Evolutionary conservation across 306 rosid genomes (phyloP).

Genomic region (Fagus crenata): DNA sequence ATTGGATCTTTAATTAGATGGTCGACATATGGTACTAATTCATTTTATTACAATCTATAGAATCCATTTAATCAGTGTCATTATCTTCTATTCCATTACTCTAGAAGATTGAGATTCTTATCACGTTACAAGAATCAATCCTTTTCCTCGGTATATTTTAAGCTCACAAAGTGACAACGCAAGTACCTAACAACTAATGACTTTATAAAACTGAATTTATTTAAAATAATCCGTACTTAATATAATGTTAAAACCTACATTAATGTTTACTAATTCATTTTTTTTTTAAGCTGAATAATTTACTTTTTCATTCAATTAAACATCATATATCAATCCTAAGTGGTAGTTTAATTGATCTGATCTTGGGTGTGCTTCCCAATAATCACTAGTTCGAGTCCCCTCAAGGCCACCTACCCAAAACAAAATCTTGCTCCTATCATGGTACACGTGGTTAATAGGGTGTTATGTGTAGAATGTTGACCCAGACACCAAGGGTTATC

Average conservation of each 20-base stretch:
- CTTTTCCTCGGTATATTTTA: background rate
- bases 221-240: background rate
- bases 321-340: background rate
- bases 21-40: slow-evolving; percentile 15
- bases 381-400: too few relatives aligned
- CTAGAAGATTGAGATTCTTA: slow-evolving; percentile 40
- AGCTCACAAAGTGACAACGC: background rate
- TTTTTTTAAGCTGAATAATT: background rate
- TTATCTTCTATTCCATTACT: slow-evolving; percentile 18
- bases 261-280: slow-evolving; percentile 14
- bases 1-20: background rate
- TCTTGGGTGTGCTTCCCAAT: too few relatives aligned
- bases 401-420: too few relatives aligned
- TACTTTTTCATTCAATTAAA: slow-evolving; percentile 26
- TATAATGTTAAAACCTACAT: background rate
- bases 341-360: too few relatives aligned
- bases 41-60: slow-evolving; percentile 12
- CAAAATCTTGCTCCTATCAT: too few relatives aligned
- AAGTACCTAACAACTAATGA: background rate
- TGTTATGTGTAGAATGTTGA: too few relatives aligned
- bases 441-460: too few relatives aligned
- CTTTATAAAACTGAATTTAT: background rate
- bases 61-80: slow-evolving; percentile 22
- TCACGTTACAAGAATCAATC: background rate
- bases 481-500: too few relatives aligned